phyloP scores from a whole-genome alignment of 176 grass and related monocot genomes.

The Phyllostachys edulis region DNA sequence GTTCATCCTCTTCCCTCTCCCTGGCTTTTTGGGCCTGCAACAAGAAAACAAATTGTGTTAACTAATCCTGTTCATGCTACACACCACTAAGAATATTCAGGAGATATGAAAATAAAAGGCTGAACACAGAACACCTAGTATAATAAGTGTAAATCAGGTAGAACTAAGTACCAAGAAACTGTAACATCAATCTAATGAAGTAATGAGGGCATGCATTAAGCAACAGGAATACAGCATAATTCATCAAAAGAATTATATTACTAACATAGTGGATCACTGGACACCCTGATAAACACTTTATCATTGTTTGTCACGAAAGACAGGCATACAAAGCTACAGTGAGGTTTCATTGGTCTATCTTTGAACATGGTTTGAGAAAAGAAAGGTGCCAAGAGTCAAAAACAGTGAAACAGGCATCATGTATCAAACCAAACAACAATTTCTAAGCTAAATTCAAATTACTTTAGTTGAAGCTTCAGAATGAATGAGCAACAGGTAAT shows the following conservation, averaged over 20 bases:
- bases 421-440: background rate
- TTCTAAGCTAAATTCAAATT: background rate
- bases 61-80: background rate
- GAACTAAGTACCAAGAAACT: background rate
- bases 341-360: background rate
- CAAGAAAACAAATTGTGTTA: slow-evolving; percentile 21
- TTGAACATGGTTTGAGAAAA: slow-evolving; percentile 8
- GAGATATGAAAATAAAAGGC: slow-evolving; percentile 15
- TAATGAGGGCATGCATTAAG: slow-evolving; percentile 4
- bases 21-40: slow-evolving; percentile 87
- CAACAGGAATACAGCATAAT: background rate
- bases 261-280: background rate
- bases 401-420: slow-evolving; percentile 5
- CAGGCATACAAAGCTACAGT: slow-evolving; percentile 18
- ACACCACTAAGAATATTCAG: slow-evolving; percentile 7
- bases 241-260: slow-evolving; percentile 7
- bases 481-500: background rate
- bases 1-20: slow-evolving; percentile 81
- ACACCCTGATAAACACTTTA: background rate
- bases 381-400: slow-evolving; percentile 5
- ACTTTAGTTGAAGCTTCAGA: background rate
- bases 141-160: slow-evolving; percentile 2
- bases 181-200: background rate
- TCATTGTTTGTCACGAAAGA: background rate
- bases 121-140: background rate